A percentile compares a stretch with the other conserved stretches of the same genome.
Evolutionary conservation across 495 filamentous ascomycete genomes (phyloP).

Genomic region (Penicillium robsamsonii): DNA sequence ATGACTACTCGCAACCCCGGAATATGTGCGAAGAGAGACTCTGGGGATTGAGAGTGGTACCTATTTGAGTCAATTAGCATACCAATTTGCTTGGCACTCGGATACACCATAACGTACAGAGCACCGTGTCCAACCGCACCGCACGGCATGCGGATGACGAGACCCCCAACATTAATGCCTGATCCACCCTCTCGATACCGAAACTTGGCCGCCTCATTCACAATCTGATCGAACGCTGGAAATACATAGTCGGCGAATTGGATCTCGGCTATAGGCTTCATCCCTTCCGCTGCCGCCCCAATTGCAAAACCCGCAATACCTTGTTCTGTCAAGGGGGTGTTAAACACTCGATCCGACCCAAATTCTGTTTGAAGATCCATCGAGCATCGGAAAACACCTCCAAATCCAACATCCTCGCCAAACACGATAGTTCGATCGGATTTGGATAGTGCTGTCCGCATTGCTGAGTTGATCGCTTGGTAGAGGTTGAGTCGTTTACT

Average conservation of each 20-base stretch:
- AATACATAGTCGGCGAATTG: slow-evolving; percentile 98
- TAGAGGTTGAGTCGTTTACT: slow-evolving; percentile 88
- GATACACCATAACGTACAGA: slow-evolving; percentile 56
- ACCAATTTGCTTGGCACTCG: no score
- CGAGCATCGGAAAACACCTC: slow-evolving; percentile 93
- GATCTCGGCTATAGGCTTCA: slow-evolving; percentile 92
- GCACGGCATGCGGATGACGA: slow-evolving; percentile 92
- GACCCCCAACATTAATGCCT: slow-evolving; percentile 65
- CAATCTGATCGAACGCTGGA: slow-evolving; percentile 95
- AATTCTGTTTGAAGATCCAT: slow-evolving; percentile 86
- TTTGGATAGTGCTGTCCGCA: slow-evolving; percentile 74
- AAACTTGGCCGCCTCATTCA: slow-evolving; percentile 95
- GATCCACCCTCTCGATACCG: slow-evolving; percentile 79
- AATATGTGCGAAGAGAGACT: slow-evolving; percentile 87
- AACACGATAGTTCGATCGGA: slow-evolving; percentile 89
- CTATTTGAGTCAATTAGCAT: slow-evolving; percentile 34
- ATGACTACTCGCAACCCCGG: slow-evolving; percentile 89
- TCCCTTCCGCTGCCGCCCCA: slow-evolving; percentile 83
- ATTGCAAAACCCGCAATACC: slow-evolving; percentile 94
- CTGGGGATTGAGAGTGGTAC: slow-evolving; percentile 92
- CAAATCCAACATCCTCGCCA: slow-evolving; percentile 95
- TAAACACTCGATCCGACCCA: slow-evolving; percentile 88
- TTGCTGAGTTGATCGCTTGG: slow-evolving; percentile 86
- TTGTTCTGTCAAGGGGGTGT: slow-evolving; percentile 92
- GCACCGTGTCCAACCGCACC: slow-evolving; percentile 96